A percentile compares a stretch with the other conserved stretches of the same genome.
phyloP scores from a whole-genome alignment of 2,329 filamentous ascomycete species.

The Microdochium nivale region DNA sequence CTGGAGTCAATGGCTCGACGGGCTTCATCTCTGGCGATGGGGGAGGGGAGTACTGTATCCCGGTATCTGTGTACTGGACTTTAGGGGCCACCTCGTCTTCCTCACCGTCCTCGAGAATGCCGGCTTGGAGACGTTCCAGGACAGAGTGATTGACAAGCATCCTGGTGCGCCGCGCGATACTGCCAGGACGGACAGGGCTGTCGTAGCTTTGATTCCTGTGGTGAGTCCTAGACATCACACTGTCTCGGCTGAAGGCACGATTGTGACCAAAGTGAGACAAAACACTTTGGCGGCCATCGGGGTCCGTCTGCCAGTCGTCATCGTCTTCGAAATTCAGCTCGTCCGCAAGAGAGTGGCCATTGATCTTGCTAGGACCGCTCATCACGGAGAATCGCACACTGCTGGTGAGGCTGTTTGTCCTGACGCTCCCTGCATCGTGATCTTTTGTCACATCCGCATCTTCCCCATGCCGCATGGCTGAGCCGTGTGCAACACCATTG shows the following conservation, averaged over 20 bases:
- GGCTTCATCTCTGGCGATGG: constrained; percentile 54
- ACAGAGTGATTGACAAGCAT: constrained; percentile 45
- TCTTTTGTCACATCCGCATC: constrained; percentile 57
- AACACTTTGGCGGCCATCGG: constrained; percentile 58
- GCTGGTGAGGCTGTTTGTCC: constrained; percentile 65
- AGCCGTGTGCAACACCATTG: constrained; percentile 31
- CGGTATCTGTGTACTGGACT: constrained; percentile 61
- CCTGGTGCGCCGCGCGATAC: constrained; percentile 39
- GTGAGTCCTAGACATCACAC: constrained; percentile 37
- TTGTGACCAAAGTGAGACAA: constrained; percentile 42
- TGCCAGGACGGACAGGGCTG: constrained; percentile 46
- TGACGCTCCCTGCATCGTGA: constrained; percentile 63
- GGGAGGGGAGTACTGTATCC: constrained; percentile 76
- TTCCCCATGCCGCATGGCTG: constrained; percentile 10
- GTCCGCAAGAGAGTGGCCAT: constrained; percentile 75
- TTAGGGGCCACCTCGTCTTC: constrained; percentile 24
- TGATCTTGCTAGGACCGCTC: constrained; percentile 43
- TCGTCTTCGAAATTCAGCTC: constrained; percentile 84
- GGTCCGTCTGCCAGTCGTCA: constrained; percentile 62
- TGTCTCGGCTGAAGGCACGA: constrained; percentile 50
- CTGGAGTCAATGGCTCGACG: constrained; percentile 30
- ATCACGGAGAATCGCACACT: constrained; percentile 66
- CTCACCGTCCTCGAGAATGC: constrained; percentile 41
- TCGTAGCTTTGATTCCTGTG: constrained; percentile 50
- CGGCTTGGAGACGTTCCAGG: constrained; percentile 45